phyloP scores from a whole-genome alignment of 2,329 filamentous ascomycete species.

The Juglanconis juglandina region DNA sequence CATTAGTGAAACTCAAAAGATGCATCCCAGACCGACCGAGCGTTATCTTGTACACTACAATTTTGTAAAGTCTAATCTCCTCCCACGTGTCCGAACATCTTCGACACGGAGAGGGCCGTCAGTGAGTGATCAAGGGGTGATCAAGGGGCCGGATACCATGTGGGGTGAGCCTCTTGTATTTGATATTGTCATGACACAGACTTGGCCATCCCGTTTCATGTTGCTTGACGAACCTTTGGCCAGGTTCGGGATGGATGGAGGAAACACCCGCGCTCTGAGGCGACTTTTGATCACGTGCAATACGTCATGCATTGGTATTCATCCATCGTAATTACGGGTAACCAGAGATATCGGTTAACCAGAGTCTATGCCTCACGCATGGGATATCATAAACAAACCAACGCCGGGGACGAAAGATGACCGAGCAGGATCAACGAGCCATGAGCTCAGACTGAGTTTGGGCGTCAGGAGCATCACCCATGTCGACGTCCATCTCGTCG shows the following conservation, averaged over 20 bases:
- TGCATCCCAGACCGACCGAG: background rate
- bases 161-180: too few relatives aligned
- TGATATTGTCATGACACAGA: too few relatives aligned
- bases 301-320: background rate
- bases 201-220: too few relatives aligned
- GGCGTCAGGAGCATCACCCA: slow-evolving; percentile 19
- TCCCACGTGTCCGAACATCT: too few relatives aligned
- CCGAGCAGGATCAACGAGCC: slow-evolving; percentile 14
- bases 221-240: too few relatives aligned
- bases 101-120: too few relatives aligned
- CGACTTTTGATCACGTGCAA: background rate
- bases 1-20: background rate
- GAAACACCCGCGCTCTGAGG: background rate
- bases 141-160: too few relatives aligned
- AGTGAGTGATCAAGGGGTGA: too few relatives aligned
- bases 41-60: background rate
- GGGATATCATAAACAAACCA: slow-evolving; percentile 20
- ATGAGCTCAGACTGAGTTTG: slow-evolving; percentile 17
- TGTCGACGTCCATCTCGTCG: slow-evolving; percentile 36
- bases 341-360: background rate
- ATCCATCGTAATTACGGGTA: slow-evolving; percentile 8
- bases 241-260: too few relatives aligned
- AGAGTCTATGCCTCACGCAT: slow-evolving; percentile 13
- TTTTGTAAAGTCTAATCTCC: too few relatives aligned
- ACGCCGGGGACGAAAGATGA: slow-evolving; percentile 15